Evolutionary conservation across 805 yeast species (phyloP), one percentile per base, ranked within the genome.

Genomic region (Spathaspora boniae): DNA sequence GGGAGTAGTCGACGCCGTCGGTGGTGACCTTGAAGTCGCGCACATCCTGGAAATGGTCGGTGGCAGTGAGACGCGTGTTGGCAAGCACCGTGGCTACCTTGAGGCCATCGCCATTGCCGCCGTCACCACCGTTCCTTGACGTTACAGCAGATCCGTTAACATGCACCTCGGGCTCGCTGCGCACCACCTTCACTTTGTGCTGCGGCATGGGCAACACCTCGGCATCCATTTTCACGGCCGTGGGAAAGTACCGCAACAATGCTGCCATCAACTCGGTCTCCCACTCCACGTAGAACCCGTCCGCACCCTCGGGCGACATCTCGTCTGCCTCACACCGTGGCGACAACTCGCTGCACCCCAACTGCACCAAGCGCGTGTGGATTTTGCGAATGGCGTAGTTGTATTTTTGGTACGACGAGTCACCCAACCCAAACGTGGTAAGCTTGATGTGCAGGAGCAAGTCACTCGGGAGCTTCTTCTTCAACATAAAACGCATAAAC

Each of bases 301-400:
- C 97, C 6, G 81, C 74, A 0, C 93, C 91, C 34, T 82, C 86
- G 1, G 85, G 64, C 7, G 85, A 74, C 58, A 75, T 78, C 45
- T 93, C 98, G 59, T 93, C 97, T 16, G 93, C 86, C 48, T 93
- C 98, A 22, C 88, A 85, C 34, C 97, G 64, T 4, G 74, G 71
- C 33, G 82, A 70, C 5, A 87, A 58, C 49, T 83, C 93, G 0
- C 44, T 41, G 2, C 91, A 95, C 1, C 98, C 98, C 11, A 93
- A 65, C 58, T 91, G 97, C 18, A 69, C 48, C 21, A 91, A 51
- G 39, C 98, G 68, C 16, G 78, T 72, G 54, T 91, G 95, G 12
- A 93, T 58, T 51, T 91, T 89, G 42, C 81, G 74, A 24, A 83
- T 76, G n/a, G 96, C 96, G 69, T 80, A 80, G 59, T 93, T 91